Conservation (phyloP, 805 yeast species). For the Wickerhamomyces rabaulensis region DNA sequence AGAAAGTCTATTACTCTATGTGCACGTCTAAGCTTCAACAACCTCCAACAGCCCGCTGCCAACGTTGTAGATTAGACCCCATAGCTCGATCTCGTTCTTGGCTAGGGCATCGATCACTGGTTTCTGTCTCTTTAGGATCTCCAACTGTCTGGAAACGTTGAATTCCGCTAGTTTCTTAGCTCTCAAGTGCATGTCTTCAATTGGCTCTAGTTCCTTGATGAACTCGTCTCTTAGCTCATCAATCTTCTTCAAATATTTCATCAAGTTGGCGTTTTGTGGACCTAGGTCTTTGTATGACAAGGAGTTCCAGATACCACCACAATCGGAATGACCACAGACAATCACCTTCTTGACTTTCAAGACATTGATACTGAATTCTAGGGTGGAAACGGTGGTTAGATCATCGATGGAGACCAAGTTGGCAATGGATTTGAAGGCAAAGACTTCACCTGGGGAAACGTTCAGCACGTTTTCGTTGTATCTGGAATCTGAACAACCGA, state of each 20-base stretch:
- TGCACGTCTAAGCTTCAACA: conserved; percentile 25
- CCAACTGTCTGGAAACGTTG: conserved; percentile 69
- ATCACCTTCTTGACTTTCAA: conserved; percentile 75
- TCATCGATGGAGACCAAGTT: conserved; percentile 68
- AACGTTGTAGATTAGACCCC: conserved; percentile 84
- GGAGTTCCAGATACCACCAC: conserved; percentile 89
- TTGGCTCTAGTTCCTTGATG: conserved; percentile 40
- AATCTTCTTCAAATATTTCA: conserved; percentile 51
- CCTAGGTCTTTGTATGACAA: conserved; percentile 60
- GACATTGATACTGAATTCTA: conserved; percentile 85
- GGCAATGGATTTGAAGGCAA: conserved; percentile 85
- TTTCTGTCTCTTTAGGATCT: conserved; percentile 47
- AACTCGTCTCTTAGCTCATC: conserved; percentile 64
- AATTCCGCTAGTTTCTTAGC: conserved; percentile 67
- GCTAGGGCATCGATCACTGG: conserved; percentile 62
- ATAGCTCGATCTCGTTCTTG: conserved; percentile 61
- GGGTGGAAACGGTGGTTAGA: conserved; percentile 65
- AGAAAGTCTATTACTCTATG: too few species aligned
- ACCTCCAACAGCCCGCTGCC: conserved; percentile 59
- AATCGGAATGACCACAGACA: conserved; percentile 91
- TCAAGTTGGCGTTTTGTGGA: conserved; percentile 38
- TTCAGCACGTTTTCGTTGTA: conserved; percentile 73
- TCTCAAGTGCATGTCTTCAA: conserved; percentile 45
- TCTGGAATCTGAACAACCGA: conserved; percentile 92
- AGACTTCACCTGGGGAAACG: conserved; percentile 87